phyloP scores from a whole-genome alignment of 2,329 filamentous ascomycete species.

The Lasiodiplodia gonubiensis region DNA sequence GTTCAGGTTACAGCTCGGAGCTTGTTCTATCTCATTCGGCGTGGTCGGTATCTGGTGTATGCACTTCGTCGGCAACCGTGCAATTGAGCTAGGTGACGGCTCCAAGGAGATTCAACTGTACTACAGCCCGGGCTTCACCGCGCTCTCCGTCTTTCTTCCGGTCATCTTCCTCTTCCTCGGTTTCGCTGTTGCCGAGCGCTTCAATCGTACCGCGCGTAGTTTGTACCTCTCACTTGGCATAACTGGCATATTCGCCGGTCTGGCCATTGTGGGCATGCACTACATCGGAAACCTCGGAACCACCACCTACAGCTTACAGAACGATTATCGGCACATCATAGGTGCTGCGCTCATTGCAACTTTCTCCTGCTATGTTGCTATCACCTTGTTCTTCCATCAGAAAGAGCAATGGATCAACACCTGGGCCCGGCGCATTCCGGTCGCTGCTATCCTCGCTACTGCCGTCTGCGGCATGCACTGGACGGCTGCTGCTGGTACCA shows the following conservation, averaged over 20 bases:
- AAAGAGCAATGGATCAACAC: slow-evolving; percentile 76
- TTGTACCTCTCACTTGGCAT: slow-evolving; percentile 48
- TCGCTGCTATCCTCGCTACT: slow-evolving; percentile 70
- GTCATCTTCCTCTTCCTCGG: slow-evolving; percentile 75
- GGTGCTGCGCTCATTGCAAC: slow-evolving; percentile 76
- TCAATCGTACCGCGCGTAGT: slow-evolving; percentile 37
- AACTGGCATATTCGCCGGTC: slow-evolving; percentile 73
- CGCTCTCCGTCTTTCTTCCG: slow-evolving; percentile 79
- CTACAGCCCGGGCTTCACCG: slow-evolving; percentile 75
- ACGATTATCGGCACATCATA: slow-evolving; percentile 64
- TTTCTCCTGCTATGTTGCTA: slow-evolving; percentile 70
- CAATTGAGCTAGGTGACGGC: slow-evolving; percentile 72
- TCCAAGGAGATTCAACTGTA: slow-evolving; percentile 68
- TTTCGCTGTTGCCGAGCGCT: slow-evolving; percentile 68
- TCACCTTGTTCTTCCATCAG: slow-evolving; percentile 79
- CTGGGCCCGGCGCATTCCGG: slow-evolving; percentile 75
- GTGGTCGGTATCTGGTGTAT: slow-evolving; percentile 60
- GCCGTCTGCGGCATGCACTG: slow-evolving; percentile 90
- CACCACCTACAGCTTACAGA: slow-evolving; percentile 73
- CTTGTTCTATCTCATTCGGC: slow-evolving; percentile 52
- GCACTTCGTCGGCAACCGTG: slow-evolving; percentile 85
- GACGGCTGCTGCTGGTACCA: slow-evolving; percentile 74
- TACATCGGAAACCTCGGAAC: slow-evolving; percentile 87
- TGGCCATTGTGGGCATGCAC: slow-evolving; percentile 83
- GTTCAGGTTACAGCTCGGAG: slow-evolving; percentile 49